These are phyloP conservation scores for Staphylotrichum longicolle DNA, from an alignment of 495 filamentous ascomycete genomes.

Conservation along the genomic window DNA sequence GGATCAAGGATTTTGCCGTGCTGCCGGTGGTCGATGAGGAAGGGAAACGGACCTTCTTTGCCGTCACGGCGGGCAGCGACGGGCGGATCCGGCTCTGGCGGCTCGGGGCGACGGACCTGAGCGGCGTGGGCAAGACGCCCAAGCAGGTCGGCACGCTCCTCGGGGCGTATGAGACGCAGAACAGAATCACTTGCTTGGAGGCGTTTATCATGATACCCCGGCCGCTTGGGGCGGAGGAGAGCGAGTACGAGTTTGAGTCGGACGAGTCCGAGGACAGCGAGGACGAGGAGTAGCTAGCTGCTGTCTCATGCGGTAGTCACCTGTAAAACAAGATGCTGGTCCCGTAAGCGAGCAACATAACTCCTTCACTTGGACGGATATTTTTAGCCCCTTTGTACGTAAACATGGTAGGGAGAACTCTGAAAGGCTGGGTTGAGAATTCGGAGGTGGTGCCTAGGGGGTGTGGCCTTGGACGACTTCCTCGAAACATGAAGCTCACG, in stretches of 20 bases:
- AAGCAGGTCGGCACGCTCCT: slow-evolving; percentile 69
- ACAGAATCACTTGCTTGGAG: slow-evolving; percentile 84
- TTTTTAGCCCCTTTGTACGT: too few species aligned
- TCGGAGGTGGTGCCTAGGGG: too few species aligned
- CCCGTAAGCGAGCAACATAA: too few species aligned
- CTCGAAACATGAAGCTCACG: too few species aligned
- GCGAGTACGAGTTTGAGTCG: slow-evolving; percentile 47
- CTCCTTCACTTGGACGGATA: too few species aligned
- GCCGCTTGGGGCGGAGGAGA: slow-evolving; percentile 47
- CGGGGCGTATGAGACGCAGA: slow-evolving; percentile 77
- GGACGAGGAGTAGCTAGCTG: slow-evolving; percentile 33
- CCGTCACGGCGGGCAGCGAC: slow-evolving; percentile 80
- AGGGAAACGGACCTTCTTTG: slow-evolving; percentile 46
- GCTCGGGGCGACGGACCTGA: slow-evolving; percentile 47
- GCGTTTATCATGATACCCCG: slow-evolving; percentile 79
- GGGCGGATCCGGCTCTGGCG: slow-evolving; percentile 77
- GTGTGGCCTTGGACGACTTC: too few species aligned
- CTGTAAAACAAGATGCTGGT: too few species aligned
- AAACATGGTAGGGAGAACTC: too few species aligned
- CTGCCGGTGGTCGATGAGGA: slow-evolving; percentile 47
- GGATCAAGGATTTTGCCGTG: slow-evolving; percentile 86
- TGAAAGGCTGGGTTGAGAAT: too few species aligned
- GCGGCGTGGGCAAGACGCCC: slow-evolving; percentile 27
- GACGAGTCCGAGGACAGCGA: slow-evolving; percentile 45
- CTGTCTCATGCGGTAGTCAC: too few species aligned